Evolutionary conservation across 2,329 filamentous ascomycete genomes (phyloP).

Genomic region (Blumeria graminis): DNA sequence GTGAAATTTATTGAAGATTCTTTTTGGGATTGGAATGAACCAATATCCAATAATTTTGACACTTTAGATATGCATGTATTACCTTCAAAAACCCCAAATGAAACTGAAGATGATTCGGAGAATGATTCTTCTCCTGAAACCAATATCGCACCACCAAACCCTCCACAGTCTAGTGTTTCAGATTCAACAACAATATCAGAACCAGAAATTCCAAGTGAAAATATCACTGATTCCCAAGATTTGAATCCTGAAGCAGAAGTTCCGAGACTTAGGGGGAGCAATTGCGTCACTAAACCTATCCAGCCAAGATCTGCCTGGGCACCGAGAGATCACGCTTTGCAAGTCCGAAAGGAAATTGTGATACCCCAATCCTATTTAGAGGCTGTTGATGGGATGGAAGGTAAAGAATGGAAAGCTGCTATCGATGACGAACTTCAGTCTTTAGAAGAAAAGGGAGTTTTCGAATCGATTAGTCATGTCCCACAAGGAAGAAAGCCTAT

Average conservation of each 20-base stretch:
- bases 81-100: neutral
- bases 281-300: neutral
- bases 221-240: neutral
- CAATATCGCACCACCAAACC: neutral
- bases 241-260: neutral
- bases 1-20: neutral
- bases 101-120: neutral
- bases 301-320: neutral
- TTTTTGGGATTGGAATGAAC: neutral
- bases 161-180: neutral
- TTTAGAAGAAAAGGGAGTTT: neutral
- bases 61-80: neutral
- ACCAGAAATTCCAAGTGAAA: neutral
- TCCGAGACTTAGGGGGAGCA: neutral
- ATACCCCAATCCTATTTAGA: neutral
- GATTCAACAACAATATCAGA: too few species aligned
- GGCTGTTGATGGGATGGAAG: neutral
- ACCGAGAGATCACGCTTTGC: neutral
- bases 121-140: neutral
- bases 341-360: neutral
- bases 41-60: neutral
- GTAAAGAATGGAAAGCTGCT: neutral
- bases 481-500: neutral
- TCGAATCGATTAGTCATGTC: neutral
- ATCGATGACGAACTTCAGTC: neutral